phyloP scores from a whole-genome alignment of 108 stramenopile species.

The Cyclotella sp. region DNA sequence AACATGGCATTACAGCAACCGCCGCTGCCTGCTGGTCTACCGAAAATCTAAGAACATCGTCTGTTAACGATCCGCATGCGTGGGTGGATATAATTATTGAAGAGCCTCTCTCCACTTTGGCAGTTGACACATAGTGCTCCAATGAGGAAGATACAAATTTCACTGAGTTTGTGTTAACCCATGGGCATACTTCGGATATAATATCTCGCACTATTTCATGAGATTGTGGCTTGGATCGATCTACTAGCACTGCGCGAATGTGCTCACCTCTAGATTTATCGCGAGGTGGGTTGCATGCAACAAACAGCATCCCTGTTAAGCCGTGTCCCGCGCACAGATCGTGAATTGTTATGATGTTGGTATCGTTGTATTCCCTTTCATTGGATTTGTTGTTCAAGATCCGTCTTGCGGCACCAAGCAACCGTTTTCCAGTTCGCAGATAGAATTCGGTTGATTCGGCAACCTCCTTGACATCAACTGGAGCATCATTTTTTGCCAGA shows the following conservation, averaged over 20 bases:
- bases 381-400: slow-evolving; percentile 11
- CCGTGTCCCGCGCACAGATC: slow-evolving; percentile 65
- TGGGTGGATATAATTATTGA: slow-evolving; percentile 58
- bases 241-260: slow-evolving; percentile 35
- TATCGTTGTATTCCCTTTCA: neutral
- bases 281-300: slow-evolving; percentile 63
- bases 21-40: slow-evolving; percentile 29
- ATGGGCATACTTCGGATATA: slow-evolving; percentile 60
- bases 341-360: slow-evolving; percentile 37
- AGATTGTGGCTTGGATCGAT: slow-evolving; percentile 53
- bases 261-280: neutral
- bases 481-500: slow-evolving; percentile 57
- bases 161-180: slow-evolving; percentile 40
- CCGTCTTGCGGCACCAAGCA: slow-evolving; percentile 49
- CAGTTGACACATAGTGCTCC: slow-evolving; percentile 25
- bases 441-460: slow-evolving; percentile 64
- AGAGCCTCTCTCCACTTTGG: neutral
- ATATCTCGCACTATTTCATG: slow-evolving; percentile 49
- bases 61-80: slow-evolving; percentile 59
- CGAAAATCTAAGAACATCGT: slow-evolving; percentile 39
- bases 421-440: slow-evolving; percentile 52
- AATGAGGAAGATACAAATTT: slow-evolving; percentile 27
- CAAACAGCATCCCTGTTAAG: slow-evolving; percentile 61
- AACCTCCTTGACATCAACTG: slow-evolving; percentile 64
- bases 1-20: slow-evolving; percentile 66